Conservation (phyloP, 2,329 filamentous ascomycete species). For the Fusarium sp. region DNA sequence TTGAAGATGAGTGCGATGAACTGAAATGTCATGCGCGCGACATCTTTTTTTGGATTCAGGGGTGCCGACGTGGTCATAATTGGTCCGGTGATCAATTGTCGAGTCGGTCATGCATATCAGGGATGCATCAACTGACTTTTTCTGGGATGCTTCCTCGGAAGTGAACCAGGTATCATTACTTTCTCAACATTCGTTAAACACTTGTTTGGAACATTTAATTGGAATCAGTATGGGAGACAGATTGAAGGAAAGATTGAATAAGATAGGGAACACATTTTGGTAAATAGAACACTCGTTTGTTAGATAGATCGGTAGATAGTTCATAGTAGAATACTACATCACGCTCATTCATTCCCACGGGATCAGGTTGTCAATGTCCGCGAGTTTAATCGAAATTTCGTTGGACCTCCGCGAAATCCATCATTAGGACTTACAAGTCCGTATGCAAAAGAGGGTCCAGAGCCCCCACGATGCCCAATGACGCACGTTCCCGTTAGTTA, state of each 20-base stretch:
- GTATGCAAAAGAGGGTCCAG: conserved; percentile 20
- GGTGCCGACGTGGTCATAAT: background rate
- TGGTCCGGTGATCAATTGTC: conserved; percentile 22
- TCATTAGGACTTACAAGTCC: conserved; percentile 36
- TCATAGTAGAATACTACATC: background rate
- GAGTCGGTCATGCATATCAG: conserved; percentile 13
- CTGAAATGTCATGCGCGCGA: conserved; percentile 18
- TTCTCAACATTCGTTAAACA: background rate
- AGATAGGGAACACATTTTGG: background rate
- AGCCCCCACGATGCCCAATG: conserved; percentile 28
- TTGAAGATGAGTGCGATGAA: conserved; percentile 1
- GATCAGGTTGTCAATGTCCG: conserved; percentile 34
- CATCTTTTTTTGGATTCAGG: background rate
- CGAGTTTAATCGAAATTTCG: conserved; percentile 22
- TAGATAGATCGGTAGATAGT: background rate
- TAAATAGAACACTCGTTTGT: background rate
- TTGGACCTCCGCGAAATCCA: conserved; percentile 9
- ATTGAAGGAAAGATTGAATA: background rate
- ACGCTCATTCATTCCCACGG: conserved; percentile 20
- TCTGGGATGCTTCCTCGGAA: conserved; percentile 17
- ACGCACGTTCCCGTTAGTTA: conserved; percentile 32
- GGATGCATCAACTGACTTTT: conserved; percentile 15
- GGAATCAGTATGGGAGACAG: background rate
- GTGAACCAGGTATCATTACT: background rate
- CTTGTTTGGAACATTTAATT: background rate